These are phyloP conservation scores for Pilasporangium apinafurcum DNA, from an alignment of 352 stramenopile genomes.

Conservation along the genomic window DNA sequence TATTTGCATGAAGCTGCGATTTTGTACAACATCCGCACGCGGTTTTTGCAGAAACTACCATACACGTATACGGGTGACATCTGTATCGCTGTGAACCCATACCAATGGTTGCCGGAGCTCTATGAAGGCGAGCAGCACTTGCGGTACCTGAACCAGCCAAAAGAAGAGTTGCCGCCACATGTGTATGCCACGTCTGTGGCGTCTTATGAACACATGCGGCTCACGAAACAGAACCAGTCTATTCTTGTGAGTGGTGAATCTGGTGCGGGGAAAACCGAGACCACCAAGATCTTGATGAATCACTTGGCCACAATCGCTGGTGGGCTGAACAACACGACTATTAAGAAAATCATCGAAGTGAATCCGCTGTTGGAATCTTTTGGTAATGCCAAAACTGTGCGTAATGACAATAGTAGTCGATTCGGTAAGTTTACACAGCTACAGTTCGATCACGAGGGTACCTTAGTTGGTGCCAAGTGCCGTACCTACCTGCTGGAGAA, in stretches of 20 bases:
- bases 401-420: constrained; percentile 41
- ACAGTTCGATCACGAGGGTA: constrained; percentile 48
- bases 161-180: constrained; percentile 56
- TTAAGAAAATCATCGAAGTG: constrained; percentile 80
- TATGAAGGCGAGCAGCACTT: constrained; percentile 72
- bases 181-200: constrained; percentile 70
- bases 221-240: constrained; percentile 63
- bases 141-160: constrained; percentile 56
- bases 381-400: constrained; percentile 59
- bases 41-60: constrained; percentile 81
- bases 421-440: constrained; percentile 59
- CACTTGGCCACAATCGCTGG: constrained; percentile 72
- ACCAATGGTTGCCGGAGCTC: constrained; percentile 86
- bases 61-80: constrained; percentile 98
- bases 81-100: constrained; percentile 96
- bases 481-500: constrained; percentile 94
- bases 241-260: constrained; percentile 86
- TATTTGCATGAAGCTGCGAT: constrained; percentile 89
- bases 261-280: constrained; percentile 85
- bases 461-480: constrained; percentile 67
- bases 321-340: constrained; percentile 60
- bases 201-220: constrained; percentile 64
- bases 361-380: constrained; percentile 84
- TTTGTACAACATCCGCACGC: constrained; percentile 87
- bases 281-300: constrained; percentile 88